phyloP scores from a whole-genome alignment of 495 filamentous ascomycete species.

The Friedmanniomyces endolithicus region DNA sequence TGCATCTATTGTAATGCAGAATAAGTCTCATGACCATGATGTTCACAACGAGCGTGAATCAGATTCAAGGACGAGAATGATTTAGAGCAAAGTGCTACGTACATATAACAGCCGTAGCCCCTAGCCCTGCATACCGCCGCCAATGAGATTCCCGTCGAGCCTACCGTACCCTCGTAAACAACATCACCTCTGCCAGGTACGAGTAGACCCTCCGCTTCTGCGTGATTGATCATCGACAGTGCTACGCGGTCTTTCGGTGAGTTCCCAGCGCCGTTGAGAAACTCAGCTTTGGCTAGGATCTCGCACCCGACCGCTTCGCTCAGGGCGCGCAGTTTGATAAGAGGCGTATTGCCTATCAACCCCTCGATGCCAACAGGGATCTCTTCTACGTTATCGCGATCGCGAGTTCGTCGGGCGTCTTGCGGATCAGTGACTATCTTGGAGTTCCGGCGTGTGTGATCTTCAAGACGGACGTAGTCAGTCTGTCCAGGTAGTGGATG shows the following conservation, averaged over 20 bases:
- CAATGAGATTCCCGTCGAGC: slow-evolving; percentile 85
- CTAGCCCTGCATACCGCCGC: slow-evolving; percentile 76
- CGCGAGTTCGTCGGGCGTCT: not conserved
- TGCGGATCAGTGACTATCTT: not conserved
- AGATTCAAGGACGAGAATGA: no score
- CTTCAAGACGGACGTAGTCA: slow-evolving; percentile 35
- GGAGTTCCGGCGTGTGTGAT: slow-evolving; percentile 29
- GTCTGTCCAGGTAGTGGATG: slow-evolving; percentile 14
- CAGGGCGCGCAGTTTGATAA: slow-evolving; percentile 76
- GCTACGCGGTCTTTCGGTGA: slow-evolving; percentile 95
- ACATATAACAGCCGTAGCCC: slow-evolving; percentile 88
- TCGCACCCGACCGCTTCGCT: slow-evolving; percentile 85
- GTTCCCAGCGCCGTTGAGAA: slow-evolving; percentile 87
- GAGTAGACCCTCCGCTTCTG: slow-evolving; percentile 67
- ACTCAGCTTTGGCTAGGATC: slow-evolving; percentile 92
- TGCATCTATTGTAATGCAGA: slow-evolving; percentile 46
- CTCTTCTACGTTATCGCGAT: slow-evolving; percentile 7
- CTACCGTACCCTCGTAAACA: slow-evolving; percentile 95
- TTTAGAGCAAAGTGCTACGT: slow-evolving; percentile 18
- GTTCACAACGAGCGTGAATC: no score
- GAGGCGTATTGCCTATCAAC: slow-evolving; percentile 85
- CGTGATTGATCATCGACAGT: slow-evolving; percentile 55
- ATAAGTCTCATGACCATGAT: no score
- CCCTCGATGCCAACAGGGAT: slow-evolving; percentile 70
- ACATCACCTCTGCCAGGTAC: slow-evolving; percentile 73